phyloP scores from a whole-genome alignment of 768 basidiomycete genomes.

The Tylopilus plumbeoviolaceoides region DNA sequence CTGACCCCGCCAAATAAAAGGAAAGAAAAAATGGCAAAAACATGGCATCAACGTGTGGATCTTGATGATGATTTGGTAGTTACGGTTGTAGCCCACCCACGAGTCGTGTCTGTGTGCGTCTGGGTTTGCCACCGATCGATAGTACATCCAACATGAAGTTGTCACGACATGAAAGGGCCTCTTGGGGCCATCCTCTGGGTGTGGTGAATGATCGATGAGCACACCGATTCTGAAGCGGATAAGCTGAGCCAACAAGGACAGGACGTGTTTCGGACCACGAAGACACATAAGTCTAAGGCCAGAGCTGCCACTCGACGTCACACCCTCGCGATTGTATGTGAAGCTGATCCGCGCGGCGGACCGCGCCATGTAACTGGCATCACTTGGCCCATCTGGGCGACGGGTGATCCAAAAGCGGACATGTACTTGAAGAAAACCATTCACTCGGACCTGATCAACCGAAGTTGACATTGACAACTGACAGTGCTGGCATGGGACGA shows the following conservation, averaged over 20 bases:
- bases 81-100: too few species aligned
- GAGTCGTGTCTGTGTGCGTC: too few species aligned
- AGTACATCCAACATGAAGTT: too few species aligned
- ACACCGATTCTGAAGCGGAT: too few species aligned
- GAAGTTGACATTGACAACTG: not conserved
- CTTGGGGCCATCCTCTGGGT: not conserved
- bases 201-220: too few species aligned
- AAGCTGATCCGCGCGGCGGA: slow-evolving; percentile 7
- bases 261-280: not conserved
- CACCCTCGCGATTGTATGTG: not conserved
- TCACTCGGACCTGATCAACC: not conserved
- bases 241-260: not conserved
- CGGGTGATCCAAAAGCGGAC: not conserved
- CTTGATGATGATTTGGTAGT: not conserved
- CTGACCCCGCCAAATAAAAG: slow-evolving; percentile 7
- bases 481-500: slow-evolving; percentile 1
- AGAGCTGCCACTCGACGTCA: not conserved
- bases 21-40: too few species aligned
- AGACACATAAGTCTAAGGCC: not conserved
- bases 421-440: not conserved
- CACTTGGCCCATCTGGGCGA: not conserved
- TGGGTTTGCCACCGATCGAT: too few species aligned
- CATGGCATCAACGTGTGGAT: not conserved
- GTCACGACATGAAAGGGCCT: too few species aligned
- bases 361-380: not conserved